Evolutionary conservation across 768 basidiomycete species (phyloP), one percentile per base, ranked within the genome.

Genomic region (Mycena filopes): DNA sequence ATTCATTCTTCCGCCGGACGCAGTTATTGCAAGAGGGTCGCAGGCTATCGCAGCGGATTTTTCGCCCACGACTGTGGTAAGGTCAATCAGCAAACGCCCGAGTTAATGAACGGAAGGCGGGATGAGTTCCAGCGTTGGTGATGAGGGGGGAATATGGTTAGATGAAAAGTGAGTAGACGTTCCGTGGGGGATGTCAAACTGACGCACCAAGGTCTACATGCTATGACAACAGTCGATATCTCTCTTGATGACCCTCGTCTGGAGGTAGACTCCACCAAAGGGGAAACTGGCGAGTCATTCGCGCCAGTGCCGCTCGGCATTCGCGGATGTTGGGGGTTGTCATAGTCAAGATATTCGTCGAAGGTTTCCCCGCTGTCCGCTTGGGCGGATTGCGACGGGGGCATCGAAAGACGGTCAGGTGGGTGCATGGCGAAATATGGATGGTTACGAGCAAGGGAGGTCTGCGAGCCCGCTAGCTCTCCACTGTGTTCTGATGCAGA

Each of bases 1-100:
- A 94, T 58, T 84, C 83, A 77, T 92, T 92, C 70, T 86, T 86
- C 73, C 93, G 83, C 74, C 92, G 89, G 78, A 85, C 82, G 77
- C 93, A 94, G 79, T 94, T 94, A 81, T 89, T 86, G 82, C 93
- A 94, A 60, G 84, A 82, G 68, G 93, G 93, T 74, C 92, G 83
- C 36, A 87, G 90, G 61, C 92, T 94, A 77, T 94, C 93, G 81
- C 93, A 94, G 64, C 90, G 88, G 72, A 94, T 93, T 84, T 94
- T 94, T 76, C 93, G 86, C 67, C 87, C 85, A 70, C 92, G 93
- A 78, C 93, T 94, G 80, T 75, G 72, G 68, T 65, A 69, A 53
- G 28, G 40, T 42, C 40, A 41, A 40, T 42, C 67, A 64, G 41
- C 49, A 63, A 60, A 59, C 49, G 38, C 55, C 25, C 21, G 42